Evolutionary conservation across 768 basidiomycete species (phyloP).

Genomic region (Dacryopinax primogenitus): DNA sequence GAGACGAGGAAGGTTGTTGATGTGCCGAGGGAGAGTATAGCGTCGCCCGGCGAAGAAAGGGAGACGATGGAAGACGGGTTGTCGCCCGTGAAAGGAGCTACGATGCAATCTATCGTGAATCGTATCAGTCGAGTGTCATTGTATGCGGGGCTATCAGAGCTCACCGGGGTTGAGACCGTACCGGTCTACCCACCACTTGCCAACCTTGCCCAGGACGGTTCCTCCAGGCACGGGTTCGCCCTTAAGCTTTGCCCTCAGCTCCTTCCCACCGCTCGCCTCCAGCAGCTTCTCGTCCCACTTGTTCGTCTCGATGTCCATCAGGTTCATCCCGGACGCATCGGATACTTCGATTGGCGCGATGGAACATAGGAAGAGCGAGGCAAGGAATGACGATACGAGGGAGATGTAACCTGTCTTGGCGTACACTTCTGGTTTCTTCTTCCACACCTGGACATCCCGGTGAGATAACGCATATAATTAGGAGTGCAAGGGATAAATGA

Average conservation of each 20-base stretch:
- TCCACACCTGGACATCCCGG: slow-evolving; percentile 38
- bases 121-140: not conserved
- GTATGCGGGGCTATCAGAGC: not conserved
- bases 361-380: slow-evolving; percentile 65
- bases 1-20: slow-evolving; percentile 77
- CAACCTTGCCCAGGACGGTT: slow-evolving; percentile 49
- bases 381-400: slow-evolving; percentile 69
- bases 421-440: slow-evolving; percentile 39
- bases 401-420: slow-evolving; percentile 53
- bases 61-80: slow-evolving; percentile 76
- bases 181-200: slow-evolving; percentile 55
- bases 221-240: slow-evolving; percentile 66
- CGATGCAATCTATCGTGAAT: slow-evolving; percentile 49
- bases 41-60: slow-evolving; percentile 63
- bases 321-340: slow-evolving; percentile 83
- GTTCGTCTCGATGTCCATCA: slow-evolving; percentile 62
- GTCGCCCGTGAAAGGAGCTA: slow-evolving; percentile 81
- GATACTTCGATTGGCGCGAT: slow-evolving; percentile 75
- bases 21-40: slow-evolving; percentile 74
- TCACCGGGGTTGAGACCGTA: slow-evolving; percentile 65
- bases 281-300: slow-evolving; percentile 63
- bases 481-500: not conserved
- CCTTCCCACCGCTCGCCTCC: slow-evolving; percentile 53
- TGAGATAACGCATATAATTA: not conserved
- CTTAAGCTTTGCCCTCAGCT: slow-evolving; percentile 55